Conservation (phyloP, 768 basidiomycete genomes). For the Boletus reticulatus region DNA sequence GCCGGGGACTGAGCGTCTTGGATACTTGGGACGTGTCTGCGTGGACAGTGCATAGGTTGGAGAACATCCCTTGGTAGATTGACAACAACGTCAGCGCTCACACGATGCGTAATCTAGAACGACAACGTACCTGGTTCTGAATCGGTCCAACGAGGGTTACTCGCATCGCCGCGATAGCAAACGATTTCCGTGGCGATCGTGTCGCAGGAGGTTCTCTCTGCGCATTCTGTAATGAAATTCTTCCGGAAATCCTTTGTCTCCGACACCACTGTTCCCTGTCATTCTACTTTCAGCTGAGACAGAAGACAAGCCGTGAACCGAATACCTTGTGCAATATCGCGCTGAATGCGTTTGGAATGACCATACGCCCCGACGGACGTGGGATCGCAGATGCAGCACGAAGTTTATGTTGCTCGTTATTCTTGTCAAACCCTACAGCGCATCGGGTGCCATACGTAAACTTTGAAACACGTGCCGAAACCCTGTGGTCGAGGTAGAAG, state of each 20-base stretch:
- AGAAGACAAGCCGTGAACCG: too few species aligned
- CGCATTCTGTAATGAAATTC: constrained; percentile 30
- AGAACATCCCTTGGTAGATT: constrained; percentile 25
- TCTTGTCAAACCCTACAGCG: constrained; percentile 28
- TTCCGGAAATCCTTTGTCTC: constrained; percentile 33
- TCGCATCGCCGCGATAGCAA: constrained; percentile 26
- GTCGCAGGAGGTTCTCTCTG: constrained; percentile 27
- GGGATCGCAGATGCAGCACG: constrained; percentile 29
- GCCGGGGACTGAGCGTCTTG: constrained; percentile 30
- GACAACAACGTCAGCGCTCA: background rate
- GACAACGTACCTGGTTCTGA: constrained; percentile 25
- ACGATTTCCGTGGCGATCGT: constrained; percentile 30
- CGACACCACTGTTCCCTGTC: constrained; percentile 28
- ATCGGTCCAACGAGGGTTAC: constrained; percentile 30
- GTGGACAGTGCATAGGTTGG: constrained; percentile 21
- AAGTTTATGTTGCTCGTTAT: constrained; percentile 28
- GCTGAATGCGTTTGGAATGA: constrained; percentile 33
- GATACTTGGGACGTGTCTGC: constrained; percentile 30
- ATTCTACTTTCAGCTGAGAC: background rate
- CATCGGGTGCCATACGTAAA: constrained; percentile 38
- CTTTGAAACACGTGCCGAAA: constrained; percentile 38
- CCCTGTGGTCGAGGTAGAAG: constrained; percentile 43
- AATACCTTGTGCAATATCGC: constrained; percentile 29
- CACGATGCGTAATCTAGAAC: background rate
- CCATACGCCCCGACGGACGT: constrained; percentile 32